Conservation (phyloP, 2,329 filamentous ascomycete species). For the Colletotrichum scovillei region DNA sequence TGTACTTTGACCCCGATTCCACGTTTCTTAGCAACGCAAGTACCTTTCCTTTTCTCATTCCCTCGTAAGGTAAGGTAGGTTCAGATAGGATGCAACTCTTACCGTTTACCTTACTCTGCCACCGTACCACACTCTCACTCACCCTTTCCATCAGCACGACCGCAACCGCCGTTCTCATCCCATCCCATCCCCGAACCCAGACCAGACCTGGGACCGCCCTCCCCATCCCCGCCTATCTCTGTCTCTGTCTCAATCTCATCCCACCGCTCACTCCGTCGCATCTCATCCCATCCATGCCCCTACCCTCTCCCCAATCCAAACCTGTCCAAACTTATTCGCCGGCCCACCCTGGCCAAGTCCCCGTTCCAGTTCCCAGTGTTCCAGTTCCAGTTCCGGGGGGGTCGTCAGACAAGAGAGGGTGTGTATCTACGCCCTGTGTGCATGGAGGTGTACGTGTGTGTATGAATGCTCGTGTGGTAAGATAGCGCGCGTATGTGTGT, state of each 20-base stretch:
- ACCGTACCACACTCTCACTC: not conserved
- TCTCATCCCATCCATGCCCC: constrained; percentile 16
- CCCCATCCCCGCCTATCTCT: not conserved
- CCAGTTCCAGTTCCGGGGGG: constrained; percentile 20
- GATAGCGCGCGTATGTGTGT: not conserved
- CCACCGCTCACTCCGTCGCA: not conserved
- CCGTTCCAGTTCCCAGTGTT: not conserved
- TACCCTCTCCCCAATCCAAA: not conserved
- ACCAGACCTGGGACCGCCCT: constrained; percentile 2
- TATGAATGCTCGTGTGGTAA: constrained; percentile 10
- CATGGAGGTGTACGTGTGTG: not conserved
- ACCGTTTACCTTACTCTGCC: not conserved
- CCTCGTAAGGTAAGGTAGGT: too few relatives aligned
- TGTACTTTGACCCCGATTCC: not conserved
- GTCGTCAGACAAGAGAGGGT: not conserved
- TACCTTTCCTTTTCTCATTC: not conserved
- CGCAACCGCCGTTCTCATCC: constrained; percentile 29
- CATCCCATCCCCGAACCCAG: constrained; percentile 24
- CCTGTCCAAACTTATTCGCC: not conserved
- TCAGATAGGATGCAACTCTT: not conserved
- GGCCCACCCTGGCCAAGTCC: not conserved
- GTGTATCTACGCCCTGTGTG: not conserved
- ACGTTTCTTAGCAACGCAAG: not conserved
- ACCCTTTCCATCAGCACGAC: not conserved
- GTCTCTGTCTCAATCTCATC: not conserved